Base-by-base conservation (phyloP, 1,284 basidiomycete genomes). In the Pseudozyma hubeiensis region DNA sequence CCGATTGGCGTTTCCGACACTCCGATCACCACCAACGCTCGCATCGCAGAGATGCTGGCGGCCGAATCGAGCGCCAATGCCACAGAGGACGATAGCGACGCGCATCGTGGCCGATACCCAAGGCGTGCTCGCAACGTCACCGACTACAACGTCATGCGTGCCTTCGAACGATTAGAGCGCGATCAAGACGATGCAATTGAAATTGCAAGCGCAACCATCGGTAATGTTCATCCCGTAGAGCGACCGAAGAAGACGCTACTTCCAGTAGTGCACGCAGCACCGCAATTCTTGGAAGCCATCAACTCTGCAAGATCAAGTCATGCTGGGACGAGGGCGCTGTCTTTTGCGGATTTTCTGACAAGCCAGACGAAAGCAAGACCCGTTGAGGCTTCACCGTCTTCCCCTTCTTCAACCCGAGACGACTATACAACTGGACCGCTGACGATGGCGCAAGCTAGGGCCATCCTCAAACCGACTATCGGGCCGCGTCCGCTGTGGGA, bases 61-160 rank as follows among this genome's bases (percentile, higher is more conserved):
- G 39, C 37, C 11, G 56, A 63, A 8, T 64, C 61, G 4, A 59
- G 60, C 39, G 56, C 52, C 5, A 13, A 5, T 7, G 60, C 56
- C 0, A 63, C 66, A 5, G 56, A 50, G 4, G 63, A 48, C 4
- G 60, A 64, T 8, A 64, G 66, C 40, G 56, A 63, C 7, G 48
- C 43, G n/a, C 55, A 54, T 7, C 65, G 65, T 19, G 35, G 33
- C 29, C 49, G 66, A 19, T 69, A 69, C n/a, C 66, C 66, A 1
- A 51, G 49, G 40, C 60, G 66, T 24, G 55, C 66, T 7, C 66
- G 61, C 39, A 60, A 54, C 19, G 53, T 69, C 29, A 60, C 56
- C 17, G 66, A 69, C 53, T 69, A 69, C 60, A 69, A 69, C 35
- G 24, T 69, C 29, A 48, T 35, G 39, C 66, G 60, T 29, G 37